Base-by-base conservation (phyloP, 176 grass and related monocot species). In the Pontederia paniculata region DNA sequence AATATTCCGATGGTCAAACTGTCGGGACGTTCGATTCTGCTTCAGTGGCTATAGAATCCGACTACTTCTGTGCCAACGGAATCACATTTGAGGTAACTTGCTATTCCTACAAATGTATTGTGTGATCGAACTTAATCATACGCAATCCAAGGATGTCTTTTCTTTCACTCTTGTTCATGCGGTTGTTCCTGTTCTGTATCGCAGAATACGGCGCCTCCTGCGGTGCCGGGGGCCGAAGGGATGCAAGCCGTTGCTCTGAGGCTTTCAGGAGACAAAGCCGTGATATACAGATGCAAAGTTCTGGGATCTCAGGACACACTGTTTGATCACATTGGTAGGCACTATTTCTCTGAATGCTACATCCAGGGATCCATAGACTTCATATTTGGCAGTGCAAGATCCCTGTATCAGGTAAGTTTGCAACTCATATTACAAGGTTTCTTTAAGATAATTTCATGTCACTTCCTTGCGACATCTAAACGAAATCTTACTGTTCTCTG, bases 281-380 rank as follows among this genome's bases (percentile, higher is more conserved):
- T 98, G 83, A 21, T 98, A 49, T 84, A 88, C 60, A 58, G 69
- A 58, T 91, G 93, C 78, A 81, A 74, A 52, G 74, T 98, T 23
- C 70, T 88, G 75, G 93, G 93, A 12, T 74, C 86, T 4, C 93
- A 98, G 69, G 93, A 98, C 72, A 98, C 93, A 48, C 78, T 98
- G 5, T 98, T 98, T 57, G 93, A 98, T 77, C 79, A 98, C 65
- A 76, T 72, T 45, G 93, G 93, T 9, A 69, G 93, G 49, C 86
- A 98, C 65, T 98, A 79, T 77, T 65, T 88, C 52, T 81, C 64
- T 55, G 53, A 80, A 46, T 84, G 93, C 65, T 84, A 87, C 50
- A 88, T 98, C 74, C 83, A 98, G 75, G 93, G 93, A n/a, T 98
- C 93, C 71, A 98, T 98, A 2, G 93, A 98, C 58, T 88, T 98